Conservation (phyloP, 1,284 basidiomycete genomes). For the Puccinia hordei region DNA sequence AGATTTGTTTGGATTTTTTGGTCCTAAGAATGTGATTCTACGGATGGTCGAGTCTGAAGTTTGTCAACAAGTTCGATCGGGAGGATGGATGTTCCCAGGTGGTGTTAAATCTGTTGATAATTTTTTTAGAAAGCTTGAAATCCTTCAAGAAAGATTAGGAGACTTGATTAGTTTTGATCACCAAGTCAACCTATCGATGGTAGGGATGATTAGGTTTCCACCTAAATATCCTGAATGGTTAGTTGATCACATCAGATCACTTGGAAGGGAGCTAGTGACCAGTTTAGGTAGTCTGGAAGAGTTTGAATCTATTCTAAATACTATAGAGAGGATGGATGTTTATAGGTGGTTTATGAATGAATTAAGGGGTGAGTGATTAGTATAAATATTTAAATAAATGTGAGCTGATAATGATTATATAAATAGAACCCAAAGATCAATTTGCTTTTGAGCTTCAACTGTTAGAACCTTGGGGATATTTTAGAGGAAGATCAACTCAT, state of each 20-base stretch:
- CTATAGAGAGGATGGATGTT: neutral
- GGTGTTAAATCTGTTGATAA: neutral
- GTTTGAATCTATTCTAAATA: neutral
- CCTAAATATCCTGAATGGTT: neutral
- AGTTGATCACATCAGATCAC: neutral
- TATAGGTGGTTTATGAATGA: neutral
- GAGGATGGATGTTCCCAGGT: neutral
- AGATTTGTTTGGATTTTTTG: neutral
- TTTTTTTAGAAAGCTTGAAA: neutral
- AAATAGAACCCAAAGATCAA: neutral
- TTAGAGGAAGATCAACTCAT: neutral
- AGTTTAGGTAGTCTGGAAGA: neutral
- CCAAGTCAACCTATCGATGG: neutral
- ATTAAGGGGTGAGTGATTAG: neutral
- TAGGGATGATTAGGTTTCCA: neutral
- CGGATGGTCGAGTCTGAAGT: neutral
- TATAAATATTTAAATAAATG: neutral
- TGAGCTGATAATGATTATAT: neutral
- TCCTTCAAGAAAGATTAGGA: neutral
- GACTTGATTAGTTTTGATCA: neutral
- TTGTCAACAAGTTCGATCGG: neutral
- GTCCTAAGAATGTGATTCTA: neutral
- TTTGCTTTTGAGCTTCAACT: neutral
- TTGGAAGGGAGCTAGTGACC: neutral
- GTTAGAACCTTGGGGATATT: neutral